These are phyloP conservation scores for Fusarium solani-melongenae DNA, from an alignment of 2,329 filamentous ascomycete genomes.

Conservation along the genomic window DNA sequence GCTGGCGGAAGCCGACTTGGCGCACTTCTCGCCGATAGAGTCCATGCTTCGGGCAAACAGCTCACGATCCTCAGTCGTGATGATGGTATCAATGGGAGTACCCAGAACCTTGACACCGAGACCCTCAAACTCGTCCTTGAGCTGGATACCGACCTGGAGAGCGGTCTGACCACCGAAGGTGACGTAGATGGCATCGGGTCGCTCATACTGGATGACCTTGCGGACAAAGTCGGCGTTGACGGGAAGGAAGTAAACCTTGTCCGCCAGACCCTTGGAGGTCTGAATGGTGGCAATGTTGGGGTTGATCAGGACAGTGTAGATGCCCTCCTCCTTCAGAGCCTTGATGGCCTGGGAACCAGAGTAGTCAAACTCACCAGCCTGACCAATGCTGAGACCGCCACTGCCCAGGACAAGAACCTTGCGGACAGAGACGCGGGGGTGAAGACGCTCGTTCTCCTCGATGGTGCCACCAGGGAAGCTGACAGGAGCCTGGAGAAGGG, in stretches of 20 bases:
- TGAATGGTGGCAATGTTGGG: constrained; percentile 99
- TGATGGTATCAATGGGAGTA: constrained; percentile 97
- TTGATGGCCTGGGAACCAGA: constrained; percentile 99
- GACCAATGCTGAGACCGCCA: constrained; percentile 95
- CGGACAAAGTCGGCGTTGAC: constrained; percentile 97
- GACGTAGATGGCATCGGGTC: constrained; percentile 95
- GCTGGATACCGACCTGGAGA: constrained; percentile 94
- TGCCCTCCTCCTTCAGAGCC: constrained; percentile 95
- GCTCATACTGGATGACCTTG: constrained; percentile 95
- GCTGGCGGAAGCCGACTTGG: constrained; percentile 93
- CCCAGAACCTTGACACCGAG: constrained; percentile 95
- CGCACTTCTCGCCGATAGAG: constrained; percentile 96
- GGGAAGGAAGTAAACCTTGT: constrained; percentile 98
- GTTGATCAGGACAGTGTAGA: constrained; percentile 98
- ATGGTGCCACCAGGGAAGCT: constrained; percentile 86
- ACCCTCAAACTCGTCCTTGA: constrained; percentile 94
- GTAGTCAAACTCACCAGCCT: constrained; percentile 99
- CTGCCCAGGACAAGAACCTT: constrained; percentile 95
- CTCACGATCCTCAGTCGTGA: constrained; percentile 98
- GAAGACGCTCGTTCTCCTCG: constrained; percentile 79
- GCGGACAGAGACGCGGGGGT: constrained; percentile 86
- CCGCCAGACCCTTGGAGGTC: constrained; percentile 95
- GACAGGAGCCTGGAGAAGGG: constrained; percentile 78
- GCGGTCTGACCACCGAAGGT: constrained; percentile 99
- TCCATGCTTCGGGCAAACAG: constrained; percentile 98